Base-by-base conservation (phyloP, 164 flowering plant species). In the Santalum album region DNA sequence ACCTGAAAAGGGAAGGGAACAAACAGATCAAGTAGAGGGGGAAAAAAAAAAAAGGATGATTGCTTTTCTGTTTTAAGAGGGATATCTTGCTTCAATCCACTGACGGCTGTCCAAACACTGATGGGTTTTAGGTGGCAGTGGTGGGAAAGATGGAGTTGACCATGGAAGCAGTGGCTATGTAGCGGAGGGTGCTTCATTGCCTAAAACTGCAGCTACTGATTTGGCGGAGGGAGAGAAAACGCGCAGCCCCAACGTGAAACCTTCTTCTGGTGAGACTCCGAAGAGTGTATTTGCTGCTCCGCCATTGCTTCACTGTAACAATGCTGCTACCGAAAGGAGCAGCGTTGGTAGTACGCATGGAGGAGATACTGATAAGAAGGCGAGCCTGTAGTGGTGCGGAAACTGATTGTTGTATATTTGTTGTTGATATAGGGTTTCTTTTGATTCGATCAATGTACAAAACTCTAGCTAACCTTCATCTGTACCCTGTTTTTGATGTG, bases 81-180 rank as follows among this genome's bases (percentile, higher is more conserved):
- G 12, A 1, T 2, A 15, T 36, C 40, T 6, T 12, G 2, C 40
- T 5, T 42, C 20, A 17, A 12, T 42, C n/a, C 11, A 17, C 11
- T 17, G 21, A 18, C n/a, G 20, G 45, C 21, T 42, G 45, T 42
- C 10, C n/a, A 17, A 17, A 21, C 32, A 7, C 12, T 46, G 23
- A 36, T 56, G 38, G 25, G 10, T 34, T 25, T 34, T 17, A 4
- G 53, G 46, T 72, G 84, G 80, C 60, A n/a, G n/a, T n/a, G 71
- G 64, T n/a, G 76, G 65, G 12, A 88, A 76, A 72, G 90, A 84
- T 49, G 78, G 68, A 53, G 57, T 38, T 0, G 49, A 58, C 57
- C 67, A 67, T 44, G 71, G 58, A 34, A 74, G 73, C 53, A 57
- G 61, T 58, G 57, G 61, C 61, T 58, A 57, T 51, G 87, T 76